phyloP scores from a whole-genome alignment of 2,329 filamentous ascomycete genomes.

The Fonsecaea nubica region DNA sequence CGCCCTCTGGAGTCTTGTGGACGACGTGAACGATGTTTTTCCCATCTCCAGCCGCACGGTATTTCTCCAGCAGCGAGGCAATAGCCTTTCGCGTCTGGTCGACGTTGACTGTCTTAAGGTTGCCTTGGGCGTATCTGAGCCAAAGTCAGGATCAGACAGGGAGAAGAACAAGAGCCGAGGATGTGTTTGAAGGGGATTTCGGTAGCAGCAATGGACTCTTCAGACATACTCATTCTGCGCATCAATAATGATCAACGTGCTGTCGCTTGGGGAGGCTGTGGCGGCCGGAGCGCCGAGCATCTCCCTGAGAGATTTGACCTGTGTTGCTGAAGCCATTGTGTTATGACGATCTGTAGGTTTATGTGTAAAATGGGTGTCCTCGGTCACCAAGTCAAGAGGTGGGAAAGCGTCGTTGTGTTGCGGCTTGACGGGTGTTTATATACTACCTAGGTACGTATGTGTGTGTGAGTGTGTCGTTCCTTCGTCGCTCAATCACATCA shows the following conservation, averaged over 20 bases:
- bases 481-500: too few species aligned
- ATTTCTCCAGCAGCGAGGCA: constrained; percentile 62
- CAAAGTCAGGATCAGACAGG: constrained; percentile 11
- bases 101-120: constrained; percentile 62
- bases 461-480: too few species aligned
- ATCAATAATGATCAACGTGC: constrained; percentile 70
- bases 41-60: constrained; percentile 52
- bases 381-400: too few species aligned
- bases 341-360: neutral
- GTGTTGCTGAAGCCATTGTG: constrained; percentile 32
- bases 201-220: neutral
- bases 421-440: too few species aligned
- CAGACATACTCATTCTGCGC: constrained; percentile 71
- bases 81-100: constrained; percentile 63
- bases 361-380: neutral
- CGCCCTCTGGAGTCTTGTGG: constrained; percentile 65
- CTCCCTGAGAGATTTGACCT: constrained; percentile 55
- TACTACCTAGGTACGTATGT: too few species aligned
- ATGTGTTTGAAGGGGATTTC: too few species aligned
- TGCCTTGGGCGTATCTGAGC: constrained; percentile 57
- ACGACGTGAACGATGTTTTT: constrained; percentile 66
- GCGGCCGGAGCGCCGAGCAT: constrained; percentile 63
- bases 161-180: neutral
- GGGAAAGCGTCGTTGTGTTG: too few species aligned
- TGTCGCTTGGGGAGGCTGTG: constrained; percentile 64